phyloP scores from a whole-genome alignment of 192 early-diverging fungal species.

The Entomortierella lignicola region DNA sequence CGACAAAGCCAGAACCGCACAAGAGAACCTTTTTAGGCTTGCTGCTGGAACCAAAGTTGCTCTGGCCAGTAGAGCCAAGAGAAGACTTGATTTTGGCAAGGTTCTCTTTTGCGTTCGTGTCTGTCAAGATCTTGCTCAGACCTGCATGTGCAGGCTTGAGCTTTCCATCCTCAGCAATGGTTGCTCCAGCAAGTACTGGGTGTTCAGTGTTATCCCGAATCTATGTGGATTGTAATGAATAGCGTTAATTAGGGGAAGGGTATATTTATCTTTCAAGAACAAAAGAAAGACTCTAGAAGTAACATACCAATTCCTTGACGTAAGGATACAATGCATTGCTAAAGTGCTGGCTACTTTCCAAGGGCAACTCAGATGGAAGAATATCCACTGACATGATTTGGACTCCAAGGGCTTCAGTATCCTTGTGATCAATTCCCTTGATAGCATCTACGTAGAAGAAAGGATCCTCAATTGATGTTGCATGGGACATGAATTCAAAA shows the following conservation, averaged over 20 bases:
- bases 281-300: too few species aligned
- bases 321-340: conserved; percentile 85
- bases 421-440: conserved; percentile 68
- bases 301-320: conserved; percentile 84
- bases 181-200: conserved; percentile 79
- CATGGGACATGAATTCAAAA: conserved; percentile 93
- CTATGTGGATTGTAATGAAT: conserved; percentile 11
- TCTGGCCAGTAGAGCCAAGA: conserved; percentile 17
- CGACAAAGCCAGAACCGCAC: conserved; percentile 92
- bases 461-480: conserved; percentile 89
- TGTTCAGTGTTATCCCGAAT: conserved; percentile 65
- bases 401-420: conserved; percentile 79
- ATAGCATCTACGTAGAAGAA: conserved; percentile 94
- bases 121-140: conserved; percentile 60
- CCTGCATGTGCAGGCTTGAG: conserved; percentile 68
- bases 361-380: conserved; percentile 94
- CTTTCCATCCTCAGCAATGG: conserved; percentile 79
- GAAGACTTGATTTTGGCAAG: conserved; percentile 50
- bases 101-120: conserved; percentile 33
- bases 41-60: conserved; percentile 10
- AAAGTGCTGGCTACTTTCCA: conserved; percentile 95
- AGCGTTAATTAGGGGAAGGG: background rate
- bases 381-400: conserved; percentile 99
- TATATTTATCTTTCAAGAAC: background rate
- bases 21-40: conserved; percentile 71